phyloP scores from a whole-genome alignment of 257 asterid genomes.

The Nicotiana otophora region DNA sequence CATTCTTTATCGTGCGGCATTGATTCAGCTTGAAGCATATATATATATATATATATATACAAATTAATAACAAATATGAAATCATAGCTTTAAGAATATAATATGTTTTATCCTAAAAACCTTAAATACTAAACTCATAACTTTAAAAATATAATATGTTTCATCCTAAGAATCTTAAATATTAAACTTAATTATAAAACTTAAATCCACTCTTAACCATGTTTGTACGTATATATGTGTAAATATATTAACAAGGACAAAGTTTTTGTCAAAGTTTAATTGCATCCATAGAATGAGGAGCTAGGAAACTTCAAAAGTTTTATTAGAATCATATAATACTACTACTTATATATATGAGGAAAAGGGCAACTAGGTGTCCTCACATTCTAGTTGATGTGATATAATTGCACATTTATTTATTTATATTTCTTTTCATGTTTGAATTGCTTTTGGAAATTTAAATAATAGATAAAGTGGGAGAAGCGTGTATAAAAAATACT shows the following conservation, averaged over 20 bases:
- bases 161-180: too few species aligned
- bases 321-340: background rate
- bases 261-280: constrained; percentile 27
- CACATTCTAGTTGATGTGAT: constrained; percentile 24
- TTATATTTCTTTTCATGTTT: constrained; percentile 8
- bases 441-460: background rate
- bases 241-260: constrained; percentile 9
- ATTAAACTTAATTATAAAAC: too few species aligned
- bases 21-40: too few species aligned
- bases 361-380: constrained; percentile 6
- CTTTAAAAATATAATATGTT: too few species aligned
- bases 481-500: background rate
- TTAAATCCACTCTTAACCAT: background rate
- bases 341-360: background rate
- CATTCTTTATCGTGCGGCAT: too few species aligned
- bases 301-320: constrained; percentile 3
- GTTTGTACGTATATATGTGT: background rate
- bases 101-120: too few species aligned
- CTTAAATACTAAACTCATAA: too few species aligned
- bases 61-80: too few species aligned
- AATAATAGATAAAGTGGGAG: background rate
- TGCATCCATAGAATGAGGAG: constrained; percentile 29
- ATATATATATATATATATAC: too few species aligned
- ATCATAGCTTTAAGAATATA: too few species aligned
- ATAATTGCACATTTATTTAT: background rate